phyloP scores from a whole-genome alignment of 2,329 filamentous ascomycete genomes.

The Thielaviopsis cerberus region DNA sequence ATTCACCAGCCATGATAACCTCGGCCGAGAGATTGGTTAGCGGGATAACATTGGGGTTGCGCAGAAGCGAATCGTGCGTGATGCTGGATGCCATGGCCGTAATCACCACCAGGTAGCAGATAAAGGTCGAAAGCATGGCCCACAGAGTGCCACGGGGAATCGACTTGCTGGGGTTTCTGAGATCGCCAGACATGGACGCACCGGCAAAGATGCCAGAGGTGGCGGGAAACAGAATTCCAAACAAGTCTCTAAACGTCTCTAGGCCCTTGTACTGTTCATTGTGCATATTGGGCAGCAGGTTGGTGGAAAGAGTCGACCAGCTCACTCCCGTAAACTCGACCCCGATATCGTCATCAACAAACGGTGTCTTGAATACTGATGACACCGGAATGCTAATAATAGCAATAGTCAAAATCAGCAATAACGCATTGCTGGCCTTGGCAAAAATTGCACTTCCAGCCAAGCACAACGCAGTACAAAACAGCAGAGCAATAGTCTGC shows the following conservation, averaged over 20 bases:
- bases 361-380: conserved; percentile 49
- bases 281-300: conserved; percentile 51
- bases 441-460: conserved; percentile 67
- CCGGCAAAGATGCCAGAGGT: conserved; percentile 46
- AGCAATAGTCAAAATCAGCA: conserved; percentile 51
- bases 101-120: conserved; percentile 59
- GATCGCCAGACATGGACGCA: conserved; percentile 77
- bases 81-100: conserved; percentile 61
- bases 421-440: conserved; percentile 57
- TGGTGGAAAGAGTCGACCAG: conserved; percentile 49
- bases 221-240: conserved; percentile 66
- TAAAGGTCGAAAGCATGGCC: conserved; percentile 57
- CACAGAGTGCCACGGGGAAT: conserved; percentile 73
- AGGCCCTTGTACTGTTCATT: conserved; percentile 42
- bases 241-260: conserved; percentile 61
- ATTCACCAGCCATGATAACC: conserved; percentile 62
- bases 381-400: conserved; percentile 71
- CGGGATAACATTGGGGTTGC: conserved; percentile 62
- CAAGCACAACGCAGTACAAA: conserved; percentile 59
- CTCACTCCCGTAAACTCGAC: conserved; percentile 67
- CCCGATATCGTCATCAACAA: conserved; percentile 39
- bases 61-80: conserved; percentile 53
- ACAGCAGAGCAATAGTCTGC: conserved; percentile 48
- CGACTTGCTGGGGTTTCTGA: conserved; percentile 63
- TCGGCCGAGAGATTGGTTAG: conserved; percentile 58